phyloP scores from a whole-genome alignment of 2,329 filamentous ascomycete genomes.

The Colletotrichum sp. region DNA sequence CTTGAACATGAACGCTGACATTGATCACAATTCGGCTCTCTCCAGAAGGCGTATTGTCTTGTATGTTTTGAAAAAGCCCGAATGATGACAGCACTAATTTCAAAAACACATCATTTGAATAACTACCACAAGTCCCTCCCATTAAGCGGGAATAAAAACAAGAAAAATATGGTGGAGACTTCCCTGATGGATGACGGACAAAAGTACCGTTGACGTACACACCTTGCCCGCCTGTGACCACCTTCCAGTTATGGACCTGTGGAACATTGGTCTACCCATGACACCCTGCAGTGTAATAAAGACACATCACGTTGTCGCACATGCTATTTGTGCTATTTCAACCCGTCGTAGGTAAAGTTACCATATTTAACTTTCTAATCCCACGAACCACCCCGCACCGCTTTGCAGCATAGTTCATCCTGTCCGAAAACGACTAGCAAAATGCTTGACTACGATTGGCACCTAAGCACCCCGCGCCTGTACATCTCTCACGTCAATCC shows the following conservation, averaged over 20 bases:
- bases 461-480: not conserved
- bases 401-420: not conserved
- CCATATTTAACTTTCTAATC: not conserved
- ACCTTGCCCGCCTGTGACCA: not conserved
- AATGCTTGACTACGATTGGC: not conserved
- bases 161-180: not conserved
- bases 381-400: not conserved
- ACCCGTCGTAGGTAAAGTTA: rapidly evolving
- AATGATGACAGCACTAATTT: not conserved
- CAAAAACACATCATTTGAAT: not conserved
- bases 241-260: not conserved
- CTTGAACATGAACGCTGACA: not conserved
- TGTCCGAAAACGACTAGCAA: not conserved
- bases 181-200: not conserved
- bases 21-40: too few relatives aligned
- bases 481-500: not conserved
- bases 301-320: not conserved
- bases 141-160: not conserved
- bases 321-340: not conserved
- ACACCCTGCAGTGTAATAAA: not conserved
- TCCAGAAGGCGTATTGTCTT: too few relatives aligned
- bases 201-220: not conserved
- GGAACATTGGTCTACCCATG: not conserved
- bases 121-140: too few relatives aligned
- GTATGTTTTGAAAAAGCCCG: not conserved